A percentile compares a stretch with the other conserved stretches of the same genome.
Evolutionary conservation across 768 basidiomycete species (phyloP).

Genomic region (Suillus plorans): DNA sequence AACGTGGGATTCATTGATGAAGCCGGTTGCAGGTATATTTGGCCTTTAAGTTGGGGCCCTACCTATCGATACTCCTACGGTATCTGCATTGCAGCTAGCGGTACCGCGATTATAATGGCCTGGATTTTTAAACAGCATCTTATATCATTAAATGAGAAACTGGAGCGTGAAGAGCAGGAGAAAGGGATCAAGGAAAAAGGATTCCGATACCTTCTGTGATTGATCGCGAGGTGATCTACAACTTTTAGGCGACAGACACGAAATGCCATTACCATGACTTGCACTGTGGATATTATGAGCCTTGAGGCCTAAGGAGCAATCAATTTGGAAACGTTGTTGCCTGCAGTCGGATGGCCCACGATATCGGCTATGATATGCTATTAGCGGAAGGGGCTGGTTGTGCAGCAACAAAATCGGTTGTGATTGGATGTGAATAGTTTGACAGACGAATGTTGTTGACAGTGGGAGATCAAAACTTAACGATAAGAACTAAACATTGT

Average conservation of each 20-base stretch:
- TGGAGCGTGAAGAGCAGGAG: slow-evolving; percentile 39
- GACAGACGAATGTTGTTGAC: background rate
- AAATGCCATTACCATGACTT: background rate
- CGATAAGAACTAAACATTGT: background rate
- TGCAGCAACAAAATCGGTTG: background rate
- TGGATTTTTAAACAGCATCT: slow-evolving; percentile 47
- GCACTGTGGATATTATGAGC: slow-evolving; percentile 1
- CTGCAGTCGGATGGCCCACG: background rate
- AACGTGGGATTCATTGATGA: background rate
- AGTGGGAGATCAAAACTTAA: background rate
- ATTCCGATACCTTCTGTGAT: slow-evolving; percentile 52
- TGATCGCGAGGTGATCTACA: slow-evolving; percentile 1
- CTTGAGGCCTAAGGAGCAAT: slow-evolving; percentile 5
- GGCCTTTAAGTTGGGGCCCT: slow-evolving; percentile 70
- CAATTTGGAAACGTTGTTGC: slow-evolving; percentile 2
- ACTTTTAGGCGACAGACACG: background rate
- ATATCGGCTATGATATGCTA: background rate
- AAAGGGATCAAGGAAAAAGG: slow-evolving; percentile 43
- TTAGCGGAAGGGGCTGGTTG: background rate
- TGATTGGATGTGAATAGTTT: slow-evolving; percentile 1
- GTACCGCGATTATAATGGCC: slow-evolving; percentile 50
- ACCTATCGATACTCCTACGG: slow-evolving; percentile 70
- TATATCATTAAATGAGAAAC: slow-evolving; percentile 37
- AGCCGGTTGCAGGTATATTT: slow-evolving; percentile 50
- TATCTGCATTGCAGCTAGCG: slow-evolving; percentile 65